Base-by-base conservation (phyloP, 306 rosid genomes). In the Dalbergia cochinchinensis region DNA sequence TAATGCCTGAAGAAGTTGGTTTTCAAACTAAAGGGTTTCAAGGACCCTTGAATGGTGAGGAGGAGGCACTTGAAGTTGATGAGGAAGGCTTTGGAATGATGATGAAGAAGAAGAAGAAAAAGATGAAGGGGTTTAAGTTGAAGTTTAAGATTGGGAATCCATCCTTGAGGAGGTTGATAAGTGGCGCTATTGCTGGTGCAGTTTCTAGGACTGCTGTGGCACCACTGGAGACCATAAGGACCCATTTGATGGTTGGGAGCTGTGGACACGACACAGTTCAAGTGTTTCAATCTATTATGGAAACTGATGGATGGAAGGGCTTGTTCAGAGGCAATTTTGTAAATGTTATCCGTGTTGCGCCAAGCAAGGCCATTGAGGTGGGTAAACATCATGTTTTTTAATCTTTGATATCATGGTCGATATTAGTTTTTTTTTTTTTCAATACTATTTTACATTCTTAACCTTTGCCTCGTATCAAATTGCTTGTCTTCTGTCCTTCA, bases 121-220 rank as follows among this genome's bases (percentile, higher is more conserved):
- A 5, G 72, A 69, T 14, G 37, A 53, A 63, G 45, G 91, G 84
- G 70, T 77, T 75, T 55, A 86, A 81, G 31, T 37, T 82, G 86
- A 91, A 82, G 44, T 73, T 90, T 58, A 87, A 87, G 89, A 73
- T 91, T 39, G 79, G 67, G 34, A 84, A 88, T 77, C 81, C 87
- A 26, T 86, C 92, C 3, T 33, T 88, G 47, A 85, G 94, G 68
- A 80, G 80, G 85, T 74, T 91, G 83, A 73, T 88, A 11, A 90
- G 97, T 68, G 97, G 97, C 44, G 97, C 92, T 8, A 81, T 88
- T 26, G 94, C 97, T 5, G 92, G 94, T 64, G 94, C 80, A 18
- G 89, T 87, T 69, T 91, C 95, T 34, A 83, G 92, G 20, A 82
- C 86, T 9, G 86, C 70, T 0, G 91, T 91, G 22, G 90, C 91